phyloP scores from a whole-genome alignment of 179 eudicot genomes.

The Beta corolliflora region DNA sequence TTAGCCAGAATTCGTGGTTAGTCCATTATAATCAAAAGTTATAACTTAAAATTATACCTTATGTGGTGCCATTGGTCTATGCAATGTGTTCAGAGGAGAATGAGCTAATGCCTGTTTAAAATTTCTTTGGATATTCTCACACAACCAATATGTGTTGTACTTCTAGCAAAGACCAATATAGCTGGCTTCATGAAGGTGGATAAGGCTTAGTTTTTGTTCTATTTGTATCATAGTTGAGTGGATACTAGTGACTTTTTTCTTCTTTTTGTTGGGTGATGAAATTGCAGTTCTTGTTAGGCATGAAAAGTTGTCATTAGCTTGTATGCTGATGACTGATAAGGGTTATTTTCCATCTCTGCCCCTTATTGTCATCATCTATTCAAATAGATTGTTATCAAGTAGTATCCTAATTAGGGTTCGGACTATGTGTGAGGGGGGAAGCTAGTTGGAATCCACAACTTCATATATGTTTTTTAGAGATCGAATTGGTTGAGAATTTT shows the following conservation, averaged over 20 bases:
- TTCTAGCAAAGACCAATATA: background rate
- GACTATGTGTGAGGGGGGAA: background rate
- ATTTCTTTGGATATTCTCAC: background rate
- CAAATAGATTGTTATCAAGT: background rate
- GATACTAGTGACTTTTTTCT: background rate
- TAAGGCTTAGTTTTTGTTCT: background rate
- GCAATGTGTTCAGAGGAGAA: background rate
- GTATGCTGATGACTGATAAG: background rate
- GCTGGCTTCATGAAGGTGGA: background rate
- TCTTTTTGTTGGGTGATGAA: background rate
- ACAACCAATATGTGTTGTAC: background rate
- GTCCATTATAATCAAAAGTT: background rate
- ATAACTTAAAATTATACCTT: background rate
- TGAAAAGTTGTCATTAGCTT: background rate
- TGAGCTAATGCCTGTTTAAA: background rate
- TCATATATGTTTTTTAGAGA: background rate
- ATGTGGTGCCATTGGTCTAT: background rate
- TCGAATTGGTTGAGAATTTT: background rate
- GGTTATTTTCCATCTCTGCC: background rate
- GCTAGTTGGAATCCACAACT: too few relatives aligned
- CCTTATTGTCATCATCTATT: background rate
- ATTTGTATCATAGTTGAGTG: background rate
- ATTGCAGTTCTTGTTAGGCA: background rate
- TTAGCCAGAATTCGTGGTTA: background rate
- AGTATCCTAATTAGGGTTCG: background rate